Percentiles rank a stretch among this genome's conserved stretches.
Conservation (phyloP, 129 eudicot genomes). For the Artemisia annua region DNA sequence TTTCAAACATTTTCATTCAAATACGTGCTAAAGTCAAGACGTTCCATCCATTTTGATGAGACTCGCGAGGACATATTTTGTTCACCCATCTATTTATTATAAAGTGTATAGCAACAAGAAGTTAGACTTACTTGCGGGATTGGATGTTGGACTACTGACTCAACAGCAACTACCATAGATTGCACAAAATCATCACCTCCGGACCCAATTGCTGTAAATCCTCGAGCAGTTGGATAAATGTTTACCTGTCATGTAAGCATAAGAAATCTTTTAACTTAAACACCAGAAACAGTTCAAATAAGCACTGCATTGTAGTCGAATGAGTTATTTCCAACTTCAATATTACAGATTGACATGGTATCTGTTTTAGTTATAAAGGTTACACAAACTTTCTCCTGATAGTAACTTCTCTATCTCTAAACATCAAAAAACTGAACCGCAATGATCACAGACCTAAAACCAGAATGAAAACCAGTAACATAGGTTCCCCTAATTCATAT, state of each 20-base stretch:
- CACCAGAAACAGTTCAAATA: conserved; percentile 15
- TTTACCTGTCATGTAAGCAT: conserved; percentile 50
- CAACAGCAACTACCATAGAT: conserved; percentile 95
- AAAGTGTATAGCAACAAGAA: neutral
- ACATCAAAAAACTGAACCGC: too few species aligned
- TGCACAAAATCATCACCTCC: conserved; percentile 99
- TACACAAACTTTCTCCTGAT: too few species aligned
- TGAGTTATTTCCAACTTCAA: too few species aligned
- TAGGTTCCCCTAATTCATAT: too few species aligned
- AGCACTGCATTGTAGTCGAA: neutral
- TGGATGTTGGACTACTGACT: conserved; percentile 79
- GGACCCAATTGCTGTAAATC: conserved; percentile 95
- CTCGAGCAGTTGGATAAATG: conserved; percentile 87
- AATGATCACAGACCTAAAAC: too few species aligned
- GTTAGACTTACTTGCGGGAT: conserved; percentile 65
- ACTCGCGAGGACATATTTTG: neutral
- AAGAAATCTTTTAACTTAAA: conserved; percentile 3
- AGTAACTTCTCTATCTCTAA: too few species aligned
- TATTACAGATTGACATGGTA: too few species aligned
- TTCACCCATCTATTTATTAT: conserved; percentile 6
- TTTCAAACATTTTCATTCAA: too few species aligned
- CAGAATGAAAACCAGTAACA: too few species aligned
- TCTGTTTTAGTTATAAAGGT: too few species aligned
- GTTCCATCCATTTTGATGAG: too few species aligned
- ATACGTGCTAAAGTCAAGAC: too few species aligned